Conservation (phyloP, 352 stramenopile species). For the Peronospora destructor region DNA sequence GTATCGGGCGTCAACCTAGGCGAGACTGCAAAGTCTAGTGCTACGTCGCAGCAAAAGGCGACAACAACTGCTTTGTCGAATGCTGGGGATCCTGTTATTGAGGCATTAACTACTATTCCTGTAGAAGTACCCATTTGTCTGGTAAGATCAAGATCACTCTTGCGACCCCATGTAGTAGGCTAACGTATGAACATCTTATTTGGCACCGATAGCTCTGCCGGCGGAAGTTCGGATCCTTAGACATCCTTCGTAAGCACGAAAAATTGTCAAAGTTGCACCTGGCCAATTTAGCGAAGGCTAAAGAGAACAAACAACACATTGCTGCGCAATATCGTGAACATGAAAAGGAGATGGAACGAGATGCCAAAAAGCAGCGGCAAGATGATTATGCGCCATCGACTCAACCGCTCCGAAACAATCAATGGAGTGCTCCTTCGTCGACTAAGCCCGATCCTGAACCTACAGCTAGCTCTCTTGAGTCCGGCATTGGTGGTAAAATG, state of each 20-base stretch:
- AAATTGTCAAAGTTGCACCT: constrained; percentile 66
- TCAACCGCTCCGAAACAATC: not conserved
- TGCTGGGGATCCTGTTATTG: constrained; percentile 23
- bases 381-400: constrained; percentile 8
- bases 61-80: not conserved
- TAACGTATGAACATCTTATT: constrained; percentile 1
- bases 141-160: constrained; percentile 30
- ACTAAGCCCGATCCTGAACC: constrained; percentile 6
- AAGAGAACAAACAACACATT: constrained; percentile 60
- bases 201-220: constrained; percentile 52
- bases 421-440: constrained; percentile 3
- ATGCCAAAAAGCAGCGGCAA: constrained; percentile 30
- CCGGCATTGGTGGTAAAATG: constrained; percentile 77
- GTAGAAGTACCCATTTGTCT: constrained; percentile 71
- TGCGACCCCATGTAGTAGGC: not conserved
- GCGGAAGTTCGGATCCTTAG: constrained; percentile 70
- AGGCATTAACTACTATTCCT: constrained; percentile 36
- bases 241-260: constrained; percentile 74
- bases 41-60: constrained; percentile 1
- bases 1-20: not conserved
- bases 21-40: not conserved
- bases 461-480: constrained; percentile 30
- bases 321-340: constrained; percentile 52
- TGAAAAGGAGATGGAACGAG: constrained; percentile 39
- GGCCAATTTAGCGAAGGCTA: constrained; percentile 70